Evolutionary conservation across 768 basidiomycete species (phyloP).

Genomic region (Macrolepiota albuminosa): DNA sequence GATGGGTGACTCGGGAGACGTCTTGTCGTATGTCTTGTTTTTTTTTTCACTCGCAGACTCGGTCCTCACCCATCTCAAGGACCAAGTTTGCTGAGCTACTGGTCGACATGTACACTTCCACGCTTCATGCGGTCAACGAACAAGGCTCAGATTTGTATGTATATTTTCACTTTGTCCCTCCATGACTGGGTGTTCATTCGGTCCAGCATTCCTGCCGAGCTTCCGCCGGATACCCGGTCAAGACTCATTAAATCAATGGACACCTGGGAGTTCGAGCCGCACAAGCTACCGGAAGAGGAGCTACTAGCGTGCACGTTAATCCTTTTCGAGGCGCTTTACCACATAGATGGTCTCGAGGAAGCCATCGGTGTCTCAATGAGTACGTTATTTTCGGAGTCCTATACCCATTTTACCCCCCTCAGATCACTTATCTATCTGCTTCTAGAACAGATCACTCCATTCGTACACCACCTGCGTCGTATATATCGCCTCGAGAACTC

Average conservation of each 20-base stretch:
- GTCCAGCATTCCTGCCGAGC: slow-evolving; percentile 41
- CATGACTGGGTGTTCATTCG: neutral
- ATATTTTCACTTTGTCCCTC: neutral
- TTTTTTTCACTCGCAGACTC: neutral
- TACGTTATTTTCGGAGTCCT: slow-evolving; percentile 30
- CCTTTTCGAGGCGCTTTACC: slow-evolving; percentile 82
- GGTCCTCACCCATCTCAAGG: slow-evolving; percentile 21
- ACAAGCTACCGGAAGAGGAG: slow-evolving; percentile 77
- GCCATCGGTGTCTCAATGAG: slow-evolving; percentile 54
- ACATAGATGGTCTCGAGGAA: slow-evolving; percentile 68
- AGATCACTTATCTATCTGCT: slow-evolving; percentile 5
- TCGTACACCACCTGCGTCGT: slow-evolving; percentile 84
- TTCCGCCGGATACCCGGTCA: slow-evolving; percentile 44
- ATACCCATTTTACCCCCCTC: slow-evolving; percentile 13
- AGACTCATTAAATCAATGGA: slow-evolving; percentile 66
- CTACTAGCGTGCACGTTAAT: slow-evolving; percentile 76
- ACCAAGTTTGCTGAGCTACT: slow-evolving; percentile 77
- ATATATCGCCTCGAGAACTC: slow-evolving; percentile 89
- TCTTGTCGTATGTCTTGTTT: slow-evolving; percentile 38
- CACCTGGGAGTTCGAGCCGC: slow-evolving; percentile 90
- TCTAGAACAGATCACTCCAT: slow-evolving; percentile 67
- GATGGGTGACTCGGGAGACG: slow-evolving; percentile 46
- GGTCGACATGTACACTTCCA: slow-evolving; percentile 81
- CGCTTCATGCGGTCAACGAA: slow-evolving; percentile 64
- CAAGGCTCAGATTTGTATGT: slow-evolving; percentile 41